These are phyloP conservation scores for Tephrocybe sp. DNA, from an alignment of 768 basidiomycete genomes.

Conservation along the genomic window DNA sequence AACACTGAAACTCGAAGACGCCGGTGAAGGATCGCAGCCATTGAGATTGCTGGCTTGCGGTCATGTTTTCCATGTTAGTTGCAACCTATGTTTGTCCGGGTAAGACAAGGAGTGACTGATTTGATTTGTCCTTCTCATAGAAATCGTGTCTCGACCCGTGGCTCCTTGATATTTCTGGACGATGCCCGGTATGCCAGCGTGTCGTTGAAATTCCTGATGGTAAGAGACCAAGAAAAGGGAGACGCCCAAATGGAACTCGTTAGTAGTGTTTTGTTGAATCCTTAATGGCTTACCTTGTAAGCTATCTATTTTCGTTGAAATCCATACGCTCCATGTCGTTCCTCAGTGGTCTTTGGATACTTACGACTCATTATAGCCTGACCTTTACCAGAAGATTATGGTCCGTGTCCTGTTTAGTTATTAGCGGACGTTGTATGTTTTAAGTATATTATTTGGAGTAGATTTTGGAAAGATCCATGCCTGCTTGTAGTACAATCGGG, in stretches of 20 bases:
- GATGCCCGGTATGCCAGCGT: constrained; percentile 86
- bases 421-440: no score
- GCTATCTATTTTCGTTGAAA: no score
- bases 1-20: constrained; percentile 60
- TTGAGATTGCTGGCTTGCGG: constrained; percentile 75
- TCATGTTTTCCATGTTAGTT: constrained; percentile 87
- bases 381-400: no score
- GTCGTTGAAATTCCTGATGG: constrained; percentile 56
- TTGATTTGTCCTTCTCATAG: constrained; percentile 34
- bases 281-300: neutral
- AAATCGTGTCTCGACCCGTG: constrained; percentile 91
- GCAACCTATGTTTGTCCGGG: neutral
- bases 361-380: no score
- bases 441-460: no score
- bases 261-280: neutral
- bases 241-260: neutral
- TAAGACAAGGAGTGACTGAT: constrained; percentile 1
- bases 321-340: no score
- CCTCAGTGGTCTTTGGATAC: no score
- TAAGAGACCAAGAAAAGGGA: constrained; percentile 9
- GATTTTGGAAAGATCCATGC: no score
- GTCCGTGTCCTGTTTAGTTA: no score
- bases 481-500: no score
- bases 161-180: constrained; percentile 80
- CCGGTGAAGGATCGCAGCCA: constrained; percentile 75